Evolutionary conservation across 2,329 filamentous ascomycete genomes (phyloP), one percentile per base, ranked within the genome.

Genomic region (Pestalotiopsis sp.): DNA sequence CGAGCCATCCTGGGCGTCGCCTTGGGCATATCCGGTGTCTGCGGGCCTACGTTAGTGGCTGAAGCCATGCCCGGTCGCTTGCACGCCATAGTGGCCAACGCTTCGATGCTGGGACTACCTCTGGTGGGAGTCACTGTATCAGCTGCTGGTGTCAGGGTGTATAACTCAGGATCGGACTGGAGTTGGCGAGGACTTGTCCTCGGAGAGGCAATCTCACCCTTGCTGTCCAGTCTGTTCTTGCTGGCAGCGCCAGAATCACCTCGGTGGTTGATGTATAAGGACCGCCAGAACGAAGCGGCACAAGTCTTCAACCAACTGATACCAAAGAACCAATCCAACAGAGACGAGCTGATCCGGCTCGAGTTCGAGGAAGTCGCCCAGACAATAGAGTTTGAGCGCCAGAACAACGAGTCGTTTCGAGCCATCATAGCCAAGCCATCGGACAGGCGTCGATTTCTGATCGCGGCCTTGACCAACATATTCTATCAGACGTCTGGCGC

Each of bases 401-500:
- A 58, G 25, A 58, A 23, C 25, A 27, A 58, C 25, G 56, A 58
- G 4, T 58, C 56, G 27, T 27, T 58, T 23, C n/a, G 56, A 1
- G 56, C 56, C n/a, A 20, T 58, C 12, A 9, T 58, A 12, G 56
- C 56, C n/a, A 58, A 58, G 56, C 56, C 56, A 6, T 58, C 56
- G 0, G 56, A 66, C 56, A n/a, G 52, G 36, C 52, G 65, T 12
- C 65, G 65, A 13, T 66, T 66, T 13, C 6, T 41, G 17, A 66
- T 66, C 11, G 65, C 65, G 13, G 52, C 58, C n/a, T 52, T 66
- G 5, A 61, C 57, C 12, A 66, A 66, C 57, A 66, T 66, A n/a
- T 66, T 66, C 23, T 66, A 36, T n/a, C 65, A 66, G 25, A 61
- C 36, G 3, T 60, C 52, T n/a, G 65, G 65, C 17, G 27, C 65